A percentile compares a stretch with the other conserved stretches of the same genome.
These are phyloP conservation scores for Medicago lupulina DNA, from an alignment of 306 rosid genomes.

Conservation along the genomic window DNA sequence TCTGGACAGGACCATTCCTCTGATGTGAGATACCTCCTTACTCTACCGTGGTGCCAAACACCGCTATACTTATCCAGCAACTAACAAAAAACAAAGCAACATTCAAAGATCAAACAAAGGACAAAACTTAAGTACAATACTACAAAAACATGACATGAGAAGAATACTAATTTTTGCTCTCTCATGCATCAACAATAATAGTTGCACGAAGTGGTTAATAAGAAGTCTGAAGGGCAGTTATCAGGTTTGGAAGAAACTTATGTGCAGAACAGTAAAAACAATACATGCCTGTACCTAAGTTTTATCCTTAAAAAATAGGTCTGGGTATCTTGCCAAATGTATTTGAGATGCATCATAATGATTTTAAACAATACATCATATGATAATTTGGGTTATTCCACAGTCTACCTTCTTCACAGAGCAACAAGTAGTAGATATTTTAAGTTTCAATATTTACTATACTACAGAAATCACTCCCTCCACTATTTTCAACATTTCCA, in stretches of 20 bases:
- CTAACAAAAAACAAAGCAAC: conserved; percentile 46
- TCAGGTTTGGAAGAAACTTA: not conserved
- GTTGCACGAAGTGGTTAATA: not conserved
- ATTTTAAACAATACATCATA: conserved; percentile 19
- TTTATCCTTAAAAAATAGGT: not conserved
- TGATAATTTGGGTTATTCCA: conserved; percentile 11
- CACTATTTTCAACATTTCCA: conserved; percentile 6
- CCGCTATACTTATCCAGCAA: conserved; percentile 76
- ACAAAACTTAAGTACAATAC: not conserved
- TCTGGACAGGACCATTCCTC: conserved; percentile 92
- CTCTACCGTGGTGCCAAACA: conserved; percentile 90
- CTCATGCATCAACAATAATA: not conserved
- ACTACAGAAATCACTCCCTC: conserved; percentile 13
- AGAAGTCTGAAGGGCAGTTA: no score
- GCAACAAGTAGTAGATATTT: not conserved
- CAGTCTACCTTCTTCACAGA: not conserved
- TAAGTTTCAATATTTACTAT: not conserved
- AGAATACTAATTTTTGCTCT: not conserved
- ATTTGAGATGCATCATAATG: conserved; percentile 23
- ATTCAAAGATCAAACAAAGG: conserved; percentile 17
- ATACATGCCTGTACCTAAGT: not conserved
- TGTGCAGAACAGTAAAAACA: not conserved
- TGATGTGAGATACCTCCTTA: conserved; percentile 84
- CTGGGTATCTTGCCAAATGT: conserved; percentile 12
- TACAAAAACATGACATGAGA: not conserved